phyloP scores from a whole-genome alignment of 306 rosid genomes.

The Cicer cuneatum region DNA sequence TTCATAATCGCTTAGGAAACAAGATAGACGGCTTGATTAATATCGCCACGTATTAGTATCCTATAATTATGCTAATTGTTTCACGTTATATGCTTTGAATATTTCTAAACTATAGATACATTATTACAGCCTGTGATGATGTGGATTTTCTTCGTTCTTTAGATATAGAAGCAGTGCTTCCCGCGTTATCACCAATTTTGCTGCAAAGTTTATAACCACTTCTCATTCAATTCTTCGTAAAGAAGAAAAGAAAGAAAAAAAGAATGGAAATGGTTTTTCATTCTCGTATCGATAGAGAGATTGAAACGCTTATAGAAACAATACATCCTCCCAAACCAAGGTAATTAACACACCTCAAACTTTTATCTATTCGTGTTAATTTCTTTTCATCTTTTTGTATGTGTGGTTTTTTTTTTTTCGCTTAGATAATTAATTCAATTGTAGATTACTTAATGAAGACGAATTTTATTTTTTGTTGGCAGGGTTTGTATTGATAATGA shows the following conservation, averaged over 20 bases:
- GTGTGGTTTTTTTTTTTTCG: background rate
- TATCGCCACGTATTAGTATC: background rate
- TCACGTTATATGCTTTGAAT: background rate
- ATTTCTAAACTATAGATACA: background rate
- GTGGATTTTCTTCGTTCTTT: background rate
- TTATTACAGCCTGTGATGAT: background rate
- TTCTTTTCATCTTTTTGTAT: background rate
- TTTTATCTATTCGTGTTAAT: too few species aligned
- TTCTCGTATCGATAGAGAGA: slow-evolving; percentile 67
- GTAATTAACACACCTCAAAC: slow-evolving; percentile 35
- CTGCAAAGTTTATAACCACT: too few species aligned
- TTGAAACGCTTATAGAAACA: slow-evolving; percentile 80
- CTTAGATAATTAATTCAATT: background rate
- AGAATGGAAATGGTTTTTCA: slow-evolving; percentile 41
- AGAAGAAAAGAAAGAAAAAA: too few species aligned
- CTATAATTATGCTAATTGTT: background rate
- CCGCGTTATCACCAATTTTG: background rate
- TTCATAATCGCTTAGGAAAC: background rate
- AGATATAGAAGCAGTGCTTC: background rate
- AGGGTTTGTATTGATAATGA: slow-evolving; percentile 92
- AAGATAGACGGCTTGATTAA: background rate
- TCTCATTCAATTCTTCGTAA: too few species aligned
- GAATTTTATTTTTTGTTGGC: slow-evolving; percentile 31
- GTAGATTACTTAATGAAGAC: background rate
- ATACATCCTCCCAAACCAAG: slow-evolving; percentile 75